Conservation (phyloP, 306 rosid species). For the Herpetospermum pedunculosum region DNA sequence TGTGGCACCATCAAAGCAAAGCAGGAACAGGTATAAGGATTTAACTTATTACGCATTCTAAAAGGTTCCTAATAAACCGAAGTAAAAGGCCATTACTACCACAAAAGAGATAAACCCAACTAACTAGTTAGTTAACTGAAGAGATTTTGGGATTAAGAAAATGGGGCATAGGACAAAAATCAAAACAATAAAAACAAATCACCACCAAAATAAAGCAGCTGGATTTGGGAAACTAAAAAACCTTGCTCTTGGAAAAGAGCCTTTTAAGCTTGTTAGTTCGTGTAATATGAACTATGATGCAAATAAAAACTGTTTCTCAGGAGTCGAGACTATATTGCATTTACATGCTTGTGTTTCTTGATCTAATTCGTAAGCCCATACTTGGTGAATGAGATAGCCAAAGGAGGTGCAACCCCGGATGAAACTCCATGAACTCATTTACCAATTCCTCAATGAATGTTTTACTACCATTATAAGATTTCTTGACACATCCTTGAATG, state of each 20-base stretch:
- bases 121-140: neutral
- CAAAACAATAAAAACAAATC: neutral
- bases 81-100: neutral
- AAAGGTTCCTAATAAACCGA: neutral
- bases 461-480: neutral
- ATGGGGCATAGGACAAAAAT: neutral
- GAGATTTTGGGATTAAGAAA: neutral
- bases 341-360: neutral
- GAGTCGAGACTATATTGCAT: neutral
- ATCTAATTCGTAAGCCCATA: neutral
- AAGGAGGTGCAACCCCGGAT: neutral
- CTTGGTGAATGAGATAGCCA: neutral
- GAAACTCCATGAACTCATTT: neutral
- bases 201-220: neutral
- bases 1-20: neutral
- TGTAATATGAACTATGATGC: neutral
- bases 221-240: neutral
- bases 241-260: neutral
- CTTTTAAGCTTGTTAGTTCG: neutral
- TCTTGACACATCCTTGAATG: neutral
- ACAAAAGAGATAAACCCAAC: neutral
- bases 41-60: neutral
- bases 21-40: neutral
- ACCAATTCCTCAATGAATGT: neutral
- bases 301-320: neutral